Conservation (phyloP, 768 basidiomycete species). For the Suillus clintonianus region DNA sequence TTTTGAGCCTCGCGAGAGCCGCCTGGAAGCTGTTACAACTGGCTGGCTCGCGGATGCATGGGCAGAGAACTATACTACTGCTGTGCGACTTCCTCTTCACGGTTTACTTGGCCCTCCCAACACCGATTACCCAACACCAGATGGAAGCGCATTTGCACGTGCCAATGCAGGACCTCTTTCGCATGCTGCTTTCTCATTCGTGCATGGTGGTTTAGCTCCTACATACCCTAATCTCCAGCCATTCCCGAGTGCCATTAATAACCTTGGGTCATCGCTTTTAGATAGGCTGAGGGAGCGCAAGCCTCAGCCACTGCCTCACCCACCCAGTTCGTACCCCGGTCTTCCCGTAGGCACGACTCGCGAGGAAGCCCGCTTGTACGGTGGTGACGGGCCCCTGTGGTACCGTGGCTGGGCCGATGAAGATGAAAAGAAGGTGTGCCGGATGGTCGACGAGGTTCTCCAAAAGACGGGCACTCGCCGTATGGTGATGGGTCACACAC, state of each 20-base stretch:
- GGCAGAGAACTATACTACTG: conserved; percentile 82
- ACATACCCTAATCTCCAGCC: conserved; percentile 74
- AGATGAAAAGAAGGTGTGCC: conserved; percentile 68
- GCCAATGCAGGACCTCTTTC: conserved; percentile 53
- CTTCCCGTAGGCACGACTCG: conserved; percentile 65
- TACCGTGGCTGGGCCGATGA: conserved; percentile 91
- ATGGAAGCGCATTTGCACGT: conserved; percentile 29
- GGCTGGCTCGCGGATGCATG: conserved; percentile 82
- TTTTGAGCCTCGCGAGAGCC: conserved; percentile 69
- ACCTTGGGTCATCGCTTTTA: conserved; percentile 68
- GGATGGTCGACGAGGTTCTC: conserved; percentile 68
- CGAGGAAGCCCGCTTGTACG: conserved; percentile 75
- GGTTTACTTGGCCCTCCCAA: conserved; percentile 68
- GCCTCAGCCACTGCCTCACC: conserved; percentile 75
- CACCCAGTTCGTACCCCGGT: conserved; percentile 73
- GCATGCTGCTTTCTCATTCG: conserved; percentile 85
- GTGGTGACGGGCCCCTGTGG: conserved; percentile 85
- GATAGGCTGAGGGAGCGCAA: conserved; percentile 63
- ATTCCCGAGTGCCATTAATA: conserved; percentile 84
- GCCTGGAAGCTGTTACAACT: conserved; percentile 71
- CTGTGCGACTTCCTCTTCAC: conserved; percentile 81
- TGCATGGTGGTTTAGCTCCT: conserved; percentile 89
- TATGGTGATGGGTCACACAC: conserved; percentile 97
- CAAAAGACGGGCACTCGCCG: conserved; percentile 77
- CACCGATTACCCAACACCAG: conserved; percentile 52